Evolutionary conservation across 352 stramenopile species (phyloP).

Genomic region (Phytophthora cactorum): DNA sequence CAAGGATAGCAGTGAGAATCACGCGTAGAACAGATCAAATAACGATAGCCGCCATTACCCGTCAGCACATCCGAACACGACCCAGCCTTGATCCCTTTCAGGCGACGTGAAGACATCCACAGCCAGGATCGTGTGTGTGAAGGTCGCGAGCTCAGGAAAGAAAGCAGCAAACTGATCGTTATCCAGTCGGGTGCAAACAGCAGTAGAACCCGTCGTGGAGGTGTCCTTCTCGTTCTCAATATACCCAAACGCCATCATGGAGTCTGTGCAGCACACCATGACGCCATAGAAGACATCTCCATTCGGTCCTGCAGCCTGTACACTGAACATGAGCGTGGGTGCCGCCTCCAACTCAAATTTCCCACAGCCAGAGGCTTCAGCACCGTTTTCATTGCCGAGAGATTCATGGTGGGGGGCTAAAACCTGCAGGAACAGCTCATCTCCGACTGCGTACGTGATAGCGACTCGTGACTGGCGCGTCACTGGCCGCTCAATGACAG

Average conservation of each 20-base stretch:
- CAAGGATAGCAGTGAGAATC: conserved; percentile 4
- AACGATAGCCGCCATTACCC: conserved; percentile 38
- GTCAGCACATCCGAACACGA: conserved; percentile 75
- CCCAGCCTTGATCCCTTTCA: conserved; percentile 41
- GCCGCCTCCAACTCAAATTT: conserved; percentile 67
- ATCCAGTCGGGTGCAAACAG: conserved; percentile 49
- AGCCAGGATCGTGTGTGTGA: conserved; percentile 58
- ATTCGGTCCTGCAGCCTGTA: conserved; percentile 39
- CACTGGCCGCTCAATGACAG: conserved; percentile 47
- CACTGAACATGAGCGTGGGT: conserved; percentile 58
- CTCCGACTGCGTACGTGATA: conserved; percentile 55
- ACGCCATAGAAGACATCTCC: conserved; percentile 59
- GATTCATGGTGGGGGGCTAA: conserved; percentile 13
- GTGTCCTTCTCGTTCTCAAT: conserved; percentile 42
- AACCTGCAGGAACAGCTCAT: conserved; percentile 44
- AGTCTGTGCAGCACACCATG: conserved; percentile 63
- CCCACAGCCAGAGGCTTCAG: conserved; percentile 16
- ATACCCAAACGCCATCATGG: conserved; percentile 69
- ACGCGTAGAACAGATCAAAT: background rate
- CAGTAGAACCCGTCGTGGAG: background rate
- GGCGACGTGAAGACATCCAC: conserved; percentile 45
- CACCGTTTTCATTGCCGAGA: conserved; percentile 14
- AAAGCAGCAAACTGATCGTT: conserved; percentile 72
- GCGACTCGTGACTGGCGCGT: conserved; percentile 40
- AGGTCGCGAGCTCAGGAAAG: conserved; percentile 73